phyloP scores from a whole-genome alignment of 2,329 filamentous ascomycete species.

The Calonectria pseudoturangicola region DNA sequence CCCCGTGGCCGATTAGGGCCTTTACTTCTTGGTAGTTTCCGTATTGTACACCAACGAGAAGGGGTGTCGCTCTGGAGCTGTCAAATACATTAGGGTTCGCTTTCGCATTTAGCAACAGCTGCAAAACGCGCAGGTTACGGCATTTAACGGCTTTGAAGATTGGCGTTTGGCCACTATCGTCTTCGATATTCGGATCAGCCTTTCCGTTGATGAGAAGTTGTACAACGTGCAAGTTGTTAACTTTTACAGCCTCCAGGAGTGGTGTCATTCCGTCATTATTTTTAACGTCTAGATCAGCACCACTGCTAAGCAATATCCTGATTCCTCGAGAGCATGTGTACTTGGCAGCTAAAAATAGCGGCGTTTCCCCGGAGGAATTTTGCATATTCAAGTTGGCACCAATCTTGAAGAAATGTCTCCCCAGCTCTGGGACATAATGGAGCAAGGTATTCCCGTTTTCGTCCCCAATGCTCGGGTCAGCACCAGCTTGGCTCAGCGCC shows the following conservation, averaged over 20 bases:
- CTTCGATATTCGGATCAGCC: conserved; percentile 5
- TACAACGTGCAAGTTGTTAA: conserved; percentile 1
- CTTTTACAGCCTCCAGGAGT: neutral
- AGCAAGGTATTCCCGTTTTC: conserved; percentile 6
- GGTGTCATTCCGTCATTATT: neutral
- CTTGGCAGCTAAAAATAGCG: conserved; percentile 1
- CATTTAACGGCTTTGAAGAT: conserved; percentile 3
- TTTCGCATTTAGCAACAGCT: neutral
- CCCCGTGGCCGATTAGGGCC: neutral
- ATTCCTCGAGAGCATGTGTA: conserved; percentile 17
- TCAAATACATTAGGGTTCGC: neutral
- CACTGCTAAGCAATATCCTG: neutral
- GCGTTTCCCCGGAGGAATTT: neutral
- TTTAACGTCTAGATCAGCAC: conserved; percentile 1
- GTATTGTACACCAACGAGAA: conserved; percentile 6
- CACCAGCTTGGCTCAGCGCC: conserved; percentile 4
- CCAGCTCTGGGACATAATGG: conserved; percentile 3
- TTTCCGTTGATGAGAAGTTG: conserved; percentile 4
- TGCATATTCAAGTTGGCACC: conserved; percentile 11
- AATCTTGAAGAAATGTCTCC: conserved; percentile 10
- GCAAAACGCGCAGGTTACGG: conserved; percentile 5
- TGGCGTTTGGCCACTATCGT: conserved; percentile 1
- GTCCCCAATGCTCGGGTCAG: conserved; percentile 3
- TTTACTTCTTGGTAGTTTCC: conserved; percentile 14
- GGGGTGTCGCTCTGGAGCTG: neutral